Evolutionary conservation across 257 asterid species (phyloP).

Genomic region (Cynanchum wilfordii): DNA sequence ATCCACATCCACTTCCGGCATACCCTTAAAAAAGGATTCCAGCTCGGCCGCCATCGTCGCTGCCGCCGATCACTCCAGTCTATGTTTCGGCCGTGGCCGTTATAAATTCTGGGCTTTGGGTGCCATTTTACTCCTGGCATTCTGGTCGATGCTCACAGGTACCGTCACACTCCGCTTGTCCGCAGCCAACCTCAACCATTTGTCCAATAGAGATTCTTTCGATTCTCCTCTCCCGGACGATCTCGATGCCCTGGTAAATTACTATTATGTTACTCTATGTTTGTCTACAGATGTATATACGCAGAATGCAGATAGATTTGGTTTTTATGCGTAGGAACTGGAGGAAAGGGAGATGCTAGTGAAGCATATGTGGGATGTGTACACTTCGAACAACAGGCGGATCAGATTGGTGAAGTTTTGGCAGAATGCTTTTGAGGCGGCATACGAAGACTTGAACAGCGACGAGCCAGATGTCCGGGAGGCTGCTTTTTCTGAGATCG

Average conservation of each 20-base stretch:
- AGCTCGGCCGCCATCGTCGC: conserved; percentile 16
- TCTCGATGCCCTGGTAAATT: conserved; percentile 61
- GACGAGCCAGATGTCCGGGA: conserved; percentile 56
- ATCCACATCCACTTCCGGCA: conserved; percentile 43
- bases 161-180: conserved; percentile 77
- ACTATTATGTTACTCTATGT: not conserved
- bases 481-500: conserved; percentile 77
- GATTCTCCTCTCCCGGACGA: conserved; percentile 35
- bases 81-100: conserved; percentile 42
- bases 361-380: conserved; percentile 94
- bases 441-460: conserved; percentile 76
- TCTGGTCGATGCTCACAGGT: conserved; percentile 89
- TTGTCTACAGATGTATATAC: not conserved
- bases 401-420: conserved; percentile 65
- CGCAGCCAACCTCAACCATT: conserved; percentile 49
- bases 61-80: conserved; percentile 9
- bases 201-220: conserved; percentile 32
- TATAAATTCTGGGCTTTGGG: conserved; percentile 76
- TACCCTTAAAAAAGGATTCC: conserved; percentile 16
- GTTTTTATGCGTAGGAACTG: conserved; percentile 49
- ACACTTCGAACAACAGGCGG: conserved; percentile 54
- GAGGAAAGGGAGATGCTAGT: conserved; percentile 95
- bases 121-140: conserved; percentile 62
- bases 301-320: not conserved
- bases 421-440: conserved; percentile 91